Percentiles rank a stretch among this genome's conserved stretches.
Conservation (phyloP, 1,284 basidiomycete species). For the Quambalaria eucalypti region DNA sequence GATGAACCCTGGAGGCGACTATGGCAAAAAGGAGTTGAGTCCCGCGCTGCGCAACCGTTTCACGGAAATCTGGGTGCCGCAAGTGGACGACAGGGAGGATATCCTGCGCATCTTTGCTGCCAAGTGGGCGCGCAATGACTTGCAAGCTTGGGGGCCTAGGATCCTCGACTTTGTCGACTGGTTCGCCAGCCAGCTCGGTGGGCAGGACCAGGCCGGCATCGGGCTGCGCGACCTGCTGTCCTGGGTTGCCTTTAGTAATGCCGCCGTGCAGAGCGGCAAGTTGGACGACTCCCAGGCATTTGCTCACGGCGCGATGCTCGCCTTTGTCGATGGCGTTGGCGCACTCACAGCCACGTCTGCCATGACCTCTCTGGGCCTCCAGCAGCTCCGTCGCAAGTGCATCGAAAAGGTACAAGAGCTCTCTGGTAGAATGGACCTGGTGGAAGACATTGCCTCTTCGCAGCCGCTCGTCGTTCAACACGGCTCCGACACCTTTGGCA, state of each 20-base stretch:
- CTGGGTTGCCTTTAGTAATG: conserved; percentile 82
- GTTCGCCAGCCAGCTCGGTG: conserved; percentile 62
- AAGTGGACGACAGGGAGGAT: conserved; percentile 67
- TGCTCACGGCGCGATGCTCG: conserved; percentile 49
- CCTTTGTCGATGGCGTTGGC: conserved; percentile 48
- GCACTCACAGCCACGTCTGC: conserved; percentile 41
- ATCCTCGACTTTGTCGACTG: conserved; percentile 76
- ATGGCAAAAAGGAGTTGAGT: conserved; percentile 96
- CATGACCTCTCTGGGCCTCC: conserved; percentile 52
- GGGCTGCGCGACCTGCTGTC: conserved; percentile 77
- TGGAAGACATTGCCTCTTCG: conserved; percentile 11
- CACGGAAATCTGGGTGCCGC: conserved; percentile 97
- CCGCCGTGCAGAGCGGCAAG: conserved; percentile 46
- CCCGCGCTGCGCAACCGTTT: conserved; percentile 95
- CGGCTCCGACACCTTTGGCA: conserved; percentile 51
- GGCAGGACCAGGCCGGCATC: conserved; percentile 52
- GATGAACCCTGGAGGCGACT: conserved; percentile 99
- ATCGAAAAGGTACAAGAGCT: conserved; percentile 48
- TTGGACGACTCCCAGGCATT: conserved; percentile 37
- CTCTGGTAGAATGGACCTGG: too few relatives aligned
- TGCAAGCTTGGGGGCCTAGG: conserved; percentile 19
- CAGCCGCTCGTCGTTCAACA: conserved; percentile 50
- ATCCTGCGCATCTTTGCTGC: conserved; percentile 68
- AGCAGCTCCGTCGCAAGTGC: conserved; percentile 61
- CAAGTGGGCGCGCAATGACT: conserved; percentile 54